A percentile compares a stretch with the other conserved stretches of the same genome.
Evolutionary conservation across 2,329 filamentous ascomycete species (phyloP).

Genomic region (Lachnellula hyalina): DNA sequence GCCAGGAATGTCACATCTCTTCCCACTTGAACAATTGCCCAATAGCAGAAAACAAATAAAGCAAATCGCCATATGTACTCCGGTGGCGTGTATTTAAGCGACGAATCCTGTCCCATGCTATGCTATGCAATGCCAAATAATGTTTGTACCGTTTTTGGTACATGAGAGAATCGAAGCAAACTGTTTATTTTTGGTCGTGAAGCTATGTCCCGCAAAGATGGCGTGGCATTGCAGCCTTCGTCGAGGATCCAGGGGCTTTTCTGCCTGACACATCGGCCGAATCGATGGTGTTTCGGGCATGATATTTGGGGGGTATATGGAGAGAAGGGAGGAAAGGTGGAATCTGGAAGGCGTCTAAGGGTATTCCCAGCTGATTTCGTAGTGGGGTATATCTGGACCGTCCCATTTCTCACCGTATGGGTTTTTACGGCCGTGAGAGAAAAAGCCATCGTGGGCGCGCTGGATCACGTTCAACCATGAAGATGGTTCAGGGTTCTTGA

Average conservation of each 20-base stretch:
- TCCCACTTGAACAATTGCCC: neutral
- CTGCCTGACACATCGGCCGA: neutral
- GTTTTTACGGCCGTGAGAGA: conserved; percentile 44
- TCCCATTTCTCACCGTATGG: conserved; percentile 49
- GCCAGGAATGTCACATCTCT: too few species aligned
- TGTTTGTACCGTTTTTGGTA: neutral
- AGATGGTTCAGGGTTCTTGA: conserved; percentile 49
- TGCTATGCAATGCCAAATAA: neutral
- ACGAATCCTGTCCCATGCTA: neutral
- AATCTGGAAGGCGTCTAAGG: conserved; percentile 31
- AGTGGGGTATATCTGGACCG: conserved; percentile 41
- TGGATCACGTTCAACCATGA: conserved; percentile 50
- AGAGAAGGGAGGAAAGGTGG: neutral
- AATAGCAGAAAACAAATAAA: neutral
- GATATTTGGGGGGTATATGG: neutral
- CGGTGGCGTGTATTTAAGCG: neutral
- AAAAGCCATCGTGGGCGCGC: conserved; percentile 49
- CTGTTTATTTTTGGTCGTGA: neutral
- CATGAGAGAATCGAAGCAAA: neutral
- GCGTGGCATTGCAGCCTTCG: neutral
- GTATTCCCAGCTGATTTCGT: conserved; percentile 47
- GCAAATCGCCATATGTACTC: neutral
- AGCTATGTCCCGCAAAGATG: neutral
- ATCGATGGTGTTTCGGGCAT: neutral
- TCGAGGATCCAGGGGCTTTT: neutral